Evolutionary conservation across 2,329 filamentous ascomycete species (phyloP).

Genomic region (Aspergillus sp.): DNA sequence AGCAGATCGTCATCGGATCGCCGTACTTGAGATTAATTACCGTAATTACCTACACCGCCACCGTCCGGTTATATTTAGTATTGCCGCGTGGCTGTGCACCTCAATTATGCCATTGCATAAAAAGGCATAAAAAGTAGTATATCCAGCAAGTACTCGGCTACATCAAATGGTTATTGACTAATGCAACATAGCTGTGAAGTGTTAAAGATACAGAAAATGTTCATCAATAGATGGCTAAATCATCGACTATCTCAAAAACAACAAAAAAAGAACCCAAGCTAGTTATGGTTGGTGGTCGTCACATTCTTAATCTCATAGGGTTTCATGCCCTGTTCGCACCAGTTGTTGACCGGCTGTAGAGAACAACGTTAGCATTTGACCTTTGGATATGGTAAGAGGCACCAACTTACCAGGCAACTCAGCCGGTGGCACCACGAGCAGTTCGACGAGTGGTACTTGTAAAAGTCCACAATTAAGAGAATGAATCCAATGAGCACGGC

Average conservation of each 20-base stretch:
- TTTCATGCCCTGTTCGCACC: conserved; percentile 40
- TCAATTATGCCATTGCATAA: too few species aligned
- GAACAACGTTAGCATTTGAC: conserved; percentile 12
- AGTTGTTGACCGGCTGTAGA: conserved; percentile 43
- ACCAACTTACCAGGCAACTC: conserved; percentile 77
- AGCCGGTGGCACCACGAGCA: conserved; percentile 96
- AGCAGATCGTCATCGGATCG: neutral
- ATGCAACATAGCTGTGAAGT: neutral
- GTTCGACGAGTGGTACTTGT: conserved; percentile 65
- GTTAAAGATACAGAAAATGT: neutral
- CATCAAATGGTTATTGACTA: neutral
- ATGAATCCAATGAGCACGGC: conserved; percentile 84
- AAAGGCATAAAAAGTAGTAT: too few species aligned
- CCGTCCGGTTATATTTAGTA: neutral
- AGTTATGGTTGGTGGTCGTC: conserved; percentile 2
- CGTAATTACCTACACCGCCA: neutral
- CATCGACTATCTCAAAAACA: neutral
- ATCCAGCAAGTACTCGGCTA: neutral
- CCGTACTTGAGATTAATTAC: neutral
- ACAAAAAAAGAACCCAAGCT: neutral
- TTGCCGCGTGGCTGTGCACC: neutral
- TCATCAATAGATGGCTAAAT: neutral
- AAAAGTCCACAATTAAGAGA: conserved; percentile 86
- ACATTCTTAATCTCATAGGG: conserved; percentile 7
- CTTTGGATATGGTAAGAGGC: neutral